Conservation (phyloP, 192 early-diverging fungal genomes). For the Coemansia asiatica region DNA sequence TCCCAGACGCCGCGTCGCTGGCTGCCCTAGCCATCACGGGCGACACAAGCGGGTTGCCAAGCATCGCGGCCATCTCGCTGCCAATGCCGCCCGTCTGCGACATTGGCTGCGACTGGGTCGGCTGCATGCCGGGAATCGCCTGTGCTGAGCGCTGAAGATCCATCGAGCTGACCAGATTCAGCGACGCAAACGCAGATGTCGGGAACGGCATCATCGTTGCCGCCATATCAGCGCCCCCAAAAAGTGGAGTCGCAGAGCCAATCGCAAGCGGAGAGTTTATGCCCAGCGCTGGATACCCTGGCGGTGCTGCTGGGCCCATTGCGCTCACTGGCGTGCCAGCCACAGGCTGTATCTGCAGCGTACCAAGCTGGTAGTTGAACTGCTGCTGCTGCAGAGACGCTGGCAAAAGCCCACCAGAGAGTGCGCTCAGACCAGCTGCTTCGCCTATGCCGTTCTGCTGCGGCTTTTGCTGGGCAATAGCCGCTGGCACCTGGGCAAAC, state of each 20-base stretch:
- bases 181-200: constrained; percentile 48
- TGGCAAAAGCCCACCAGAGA: neutral
- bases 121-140: constrained; percentile 5
- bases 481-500: neutral
- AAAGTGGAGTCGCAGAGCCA: constrained; percentile 32
- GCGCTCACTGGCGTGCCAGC: neutral
- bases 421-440: neutral
- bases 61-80: constrained; percentile 17
- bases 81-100: constrained; percentile 5
- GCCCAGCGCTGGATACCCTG: constrained; percentile 10
- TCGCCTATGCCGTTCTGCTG: neutral
- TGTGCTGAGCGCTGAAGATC: constrained; percentile 27
- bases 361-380: constrained; percentile 31
- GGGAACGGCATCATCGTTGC: constrained; percentile 22
- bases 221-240: constrained; percentile 21
- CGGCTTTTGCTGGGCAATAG: neutral
- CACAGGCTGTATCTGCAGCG: constrained; percentile 15
- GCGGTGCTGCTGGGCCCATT: constrained; percentile 3
- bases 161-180: constrained; percentile 39
- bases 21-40: neutral
- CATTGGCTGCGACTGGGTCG: neutral
- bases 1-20: constrained; percentile 8
- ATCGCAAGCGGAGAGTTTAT: constrained; percentile 30
- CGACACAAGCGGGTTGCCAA: constrained; percentile 18
- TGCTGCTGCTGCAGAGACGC: constrained; percentile 28